A percentile compares a stretch with the other conserved stretches of the same genome.
Evolutionary conservation across 2,329 filamentous ascomycete species (phyloP).

Genomic region (Aspergillus viridinutans): DNA sequence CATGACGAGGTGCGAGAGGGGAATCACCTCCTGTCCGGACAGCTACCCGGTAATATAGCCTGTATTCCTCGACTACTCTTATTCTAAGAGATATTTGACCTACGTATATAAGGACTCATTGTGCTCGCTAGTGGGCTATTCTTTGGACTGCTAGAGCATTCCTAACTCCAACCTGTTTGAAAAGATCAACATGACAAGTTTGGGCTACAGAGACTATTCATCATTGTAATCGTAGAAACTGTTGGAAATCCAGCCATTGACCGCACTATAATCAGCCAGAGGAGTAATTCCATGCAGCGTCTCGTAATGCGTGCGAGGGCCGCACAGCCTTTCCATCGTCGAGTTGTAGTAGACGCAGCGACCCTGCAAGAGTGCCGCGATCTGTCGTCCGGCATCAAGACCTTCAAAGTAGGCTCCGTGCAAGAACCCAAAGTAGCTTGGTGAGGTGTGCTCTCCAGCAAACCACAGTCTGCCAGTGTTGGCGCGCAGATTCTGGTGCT

Average conservation of each 20-base stretch:
- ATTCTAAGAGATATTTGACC: too few species aligned
- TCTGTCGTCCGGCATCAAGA: slow-evolving; percentile 41
- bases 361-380: slow-evolving; percentile 20
- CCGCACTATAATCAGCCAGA: slow-evolving; percentile 20
- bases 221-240: slow-evolving; percentile 24
- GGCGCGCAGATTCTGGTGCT: slow-evolving; percentile 65
- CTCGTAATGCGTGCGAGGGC: slow-evolving; percentile 19
- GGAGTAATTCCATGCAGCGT: slow-evolving; percentile 23
- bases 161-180: too few species aligned
- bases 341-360: slow-evolving; percentile 13
- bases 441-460: slow-evolving; percentile 61
- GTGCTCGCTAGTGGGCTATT: too few species aligned
- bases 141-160: too few species aligned
- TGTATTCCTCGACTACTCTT: not conserved
- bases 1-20: too few species aligned
- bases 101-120: too few species aligned
- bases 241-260: slow-evolving; percentile 25
- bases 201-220: not conserved
- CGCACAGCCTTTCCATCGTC: slow-evolving; percentile 6
- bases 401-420: slow-evolving; percentile 61
- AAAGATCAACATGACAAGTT: too few species aligned
- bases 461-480: slow-evolving; percentile 61
- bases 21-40: too few species aligned
- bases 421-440: slow-evolving; percentile 62
- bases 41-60: too few species aligned